phyloP scores from a whole-genome alignment of 2,329 filamentous ascomycete genomes.

The Botrytis squamosa region DNA sequence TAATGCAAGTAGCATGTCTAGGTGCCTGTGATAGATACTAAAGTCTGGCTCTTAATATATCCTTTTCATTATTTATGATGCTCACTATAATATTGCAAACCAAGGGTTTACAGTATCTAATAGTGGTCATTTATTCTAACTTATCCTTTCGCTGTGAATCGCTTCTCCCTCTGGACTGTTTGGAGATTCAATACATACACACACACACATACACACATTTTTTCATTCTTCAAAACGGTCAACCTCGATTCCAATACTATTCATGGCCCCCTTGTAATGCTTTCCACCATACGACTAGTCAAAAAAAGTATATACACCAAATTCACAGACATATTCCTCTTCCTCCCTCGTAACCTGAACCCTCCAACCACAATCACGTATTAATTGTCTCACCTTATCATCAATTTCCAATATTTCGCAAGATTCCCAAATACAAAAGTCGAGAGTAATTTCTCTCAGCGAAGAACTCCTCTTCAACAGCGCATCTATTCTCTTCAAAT shows the following conservation, averaged over 20 bases:
- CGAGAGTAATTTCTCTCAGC: background rate
- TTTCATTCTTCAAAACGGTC: background rate
- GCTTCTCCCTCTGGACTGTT: too few species aligned
- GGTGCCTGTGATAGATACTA: background rate
- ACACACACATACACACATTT: background rate
- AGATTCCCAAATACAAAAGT: background rate
- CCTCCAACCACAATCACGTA: background rate
- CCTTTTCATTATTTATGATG: too few species aligned
- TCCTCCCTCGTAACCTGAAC: background rate
- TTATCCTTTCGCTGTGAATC: too few species aligned
- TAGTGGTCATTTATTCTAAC: background rate
- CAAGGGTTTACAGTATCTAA: too few species aligned
- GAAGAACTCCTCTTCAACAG: background rate
- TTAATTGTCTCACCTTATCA: background rate
- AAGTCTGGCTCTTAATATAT: background rate
- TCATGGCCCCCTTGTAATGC: background rate
- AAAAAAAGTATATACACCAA: too few species aligned
- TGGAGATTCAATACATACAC: background rate
- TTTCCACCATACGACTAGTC: background rate
- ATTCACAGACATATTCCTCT: background rate
- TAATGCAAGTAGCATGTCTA: background rate
- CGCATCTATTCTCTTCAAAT: background rate
- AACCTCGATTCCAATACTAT: background rate
- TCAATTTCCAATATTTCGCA: background rate
- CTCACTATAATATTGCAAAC: too few species aligned